Evolutionary conservation across 331 rosid species (phyloP), one percentile per base, ranked within the genome.

Genomic region (Erythrophleum ivorense): DNA sequence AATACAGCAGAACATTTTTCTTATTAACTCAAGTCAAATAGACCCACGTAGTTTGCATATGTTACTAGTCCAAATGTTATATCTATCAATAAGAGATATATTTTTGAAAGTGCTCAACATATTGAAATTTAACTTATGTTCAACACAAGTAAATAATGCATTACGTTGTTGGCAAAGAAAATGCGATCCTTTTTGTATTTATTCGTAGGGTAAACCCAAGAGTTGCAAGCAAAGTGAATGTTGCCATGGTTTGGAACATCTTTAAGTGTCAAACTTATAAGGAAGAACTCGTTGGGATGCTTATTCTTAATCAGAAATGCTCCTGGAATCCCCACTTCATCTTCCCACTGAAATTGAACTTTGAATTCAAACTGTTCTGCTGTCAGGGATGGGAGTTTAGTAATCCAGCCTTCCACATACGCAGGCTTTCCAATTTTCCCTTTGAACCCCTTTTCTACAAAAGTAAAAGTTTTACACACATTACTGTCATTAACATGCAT

Each of bases 81-180:
- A 24, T 24, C 29, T 24, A 24, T 24, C 29, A 24, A 24, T 24
- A 24, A 24, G 29, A 24, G 29, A 24, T 24, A 10, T 10, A 9
- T 10, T 9, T 9, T 1, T 48, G 52, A 48, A 48, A 11, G 15
- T 48, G 53, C 13, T 48, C 53, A 1, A 48, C 40, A 36, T 36
- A 41, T 4, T 6, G 46, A 41, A 41, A 11, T 3, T 31, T 62
- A 7, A 24, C 13, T 21, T 59, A 10, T 55, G 60, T 12, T 57
- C 9, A 54, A 54, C 0, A 16, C 18, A 6, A 2, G 31, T 11
- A 2, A 0, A 60, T 8, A 11, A 16, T 16, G 1, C 0, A 19
- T 57, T 82, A 90, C 93, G 83, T 87, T 54, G 76, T 87, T 87
- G 38, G 73, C 46, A 4, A 90, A 90, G 86, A 90, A 90, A 60